Percentiles rank a stretch among this genome's conserved stretches.
Evolutionary conservation across 169 alveolate species (phyloP).

Genomic region (Hepatocystis sp.): DNA sequence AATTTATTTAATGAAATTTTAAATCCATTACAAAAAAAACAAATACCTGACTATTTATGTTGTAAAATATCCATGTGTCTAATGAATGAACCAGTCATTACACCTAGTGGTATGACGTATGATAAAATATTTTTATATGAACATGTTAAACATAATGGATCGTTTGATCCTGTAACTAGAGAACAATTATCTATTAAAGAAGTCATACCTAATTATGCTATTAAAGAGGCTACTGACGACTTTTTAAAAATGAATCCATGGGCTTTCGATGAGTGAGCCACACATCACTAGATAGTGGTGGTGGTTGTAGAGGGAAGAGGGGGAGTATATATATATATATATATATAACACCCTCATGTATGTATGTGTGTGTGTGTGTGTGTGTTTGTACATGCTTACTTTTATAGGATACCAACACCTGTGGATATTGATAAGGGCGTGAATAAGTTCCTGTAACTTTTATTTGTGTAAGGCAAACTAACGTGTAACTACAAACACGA

Average conservation of each 20-base stretch:
- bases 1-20: slow-evolving; percentile 77
- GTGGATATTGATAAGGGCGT: too few species aligned
- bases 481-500: too few species aligned
- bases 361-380: not conserved
- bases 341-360: not conserved
- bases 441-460: too few species aligned
- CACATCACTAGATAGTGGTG: not conserved
- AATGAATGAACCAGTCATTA: slow-evolving; percentile 90
- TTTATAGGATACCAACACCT: too few species aligned
- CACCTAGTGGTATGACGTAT: slow-evolving; percentile 90
- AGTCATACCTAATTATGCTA: slow-evolving; percentile 87
- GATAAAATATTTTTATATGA: slow-evolving; percentile 85
- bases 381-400: too few species aligned
- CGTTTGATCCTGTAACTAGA: slow-evolving; percentile 88
- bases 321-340: too few species aligned
- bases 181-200: slow-evolving; percentile 60
- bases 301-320: too few species aligned
- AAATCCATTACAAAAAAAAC: slow-evolving; percentile 76
- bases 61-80: slow-evolving; percentile 91
- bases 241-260: slow-evolving; percentile 81
- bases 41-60: slow-evolving; percentile 86
- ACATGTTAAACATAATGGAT: slow-evolving; percentile 87
- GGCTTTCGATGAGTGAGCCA: slow-evolving; percentile 60
- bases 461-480: too few species aligned
- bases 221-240: slow-evolving; percentile 86